Conservation (phyloP, 176 grass and related monocot genomes). For the Aegilops bicornis region DNA sequence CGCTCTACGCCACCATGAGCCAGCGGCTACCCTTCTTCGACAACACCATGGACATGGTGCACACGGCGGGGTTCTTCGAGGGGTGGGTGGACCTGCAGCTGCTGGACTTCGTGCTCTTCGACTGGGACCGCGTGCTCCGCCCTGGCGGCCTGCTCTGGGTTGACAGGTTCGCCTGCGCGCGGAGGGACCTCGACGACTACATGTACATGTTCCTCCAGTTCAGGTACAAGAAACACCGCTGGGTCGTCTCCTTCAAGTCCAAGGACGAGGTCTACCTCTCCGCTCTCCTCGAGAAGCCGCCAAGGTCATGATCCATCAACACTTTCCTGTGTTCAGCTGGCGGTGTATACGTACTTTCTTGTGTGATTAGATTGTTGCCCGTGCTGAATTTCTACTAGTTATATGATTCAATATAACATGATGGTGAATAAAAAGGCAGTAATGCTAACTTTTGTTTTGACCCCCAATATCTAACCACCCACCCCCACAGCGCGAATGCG, state of each 20-base stretch:
- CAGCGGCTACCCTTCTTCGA: slow-evolving; percentile 88
- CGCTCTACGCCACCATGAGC: slow-evolving; percentile 65
- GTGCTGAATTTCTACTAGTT: not conserved
- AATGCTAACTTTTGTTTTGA: too few species aligned
- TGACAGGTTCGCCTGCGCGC: slow-evolving; percentile 76
- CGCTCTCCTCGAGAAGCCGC: slow-evolving; percentile 84
- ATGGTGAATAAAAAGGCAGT: too few species aligned
- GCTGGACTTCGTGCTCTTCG: slow-evolving; percentile 90
- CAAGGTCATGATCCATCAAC: slow-evolving; percentile 24
- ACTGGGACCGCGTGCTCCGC: slow-evolving; percentile 90
- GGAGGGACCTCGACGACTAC: slow-evolving; percentile 87
- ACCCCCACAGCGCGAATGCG: too few species aligned
- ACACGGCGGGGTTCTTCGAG: slow-evolving; percentile 66
- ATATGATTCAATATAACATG: too few species aligned
- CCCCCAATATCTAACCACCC: too few species aligned
- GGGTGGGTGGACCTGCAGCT: slow-evolving; percentile 86
- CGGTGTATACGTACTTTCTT: not conserved
- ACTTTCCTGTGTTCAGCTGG: not conserved
- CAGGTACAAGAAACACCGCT: slow-evolving; percentile 90
- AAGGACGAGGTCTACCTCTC: slow-evolving; percentile 91
- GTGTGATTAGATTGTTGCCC: not conserved
- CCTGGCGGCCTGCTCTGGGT: slow-evolving; percentile 87
- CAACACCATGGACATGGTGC: slow-evolving; percentile 90
- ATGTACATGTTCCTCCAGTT: slow-evolving; percentile 99
- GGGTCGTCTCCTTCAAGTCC: slow-evolving; percentile 99